Percentiles rank a stretch among this genome's conserved stretches.
Conservation (phyloP, 768 basidiomycete species). For the Albatrellus ellisii region DNA sequence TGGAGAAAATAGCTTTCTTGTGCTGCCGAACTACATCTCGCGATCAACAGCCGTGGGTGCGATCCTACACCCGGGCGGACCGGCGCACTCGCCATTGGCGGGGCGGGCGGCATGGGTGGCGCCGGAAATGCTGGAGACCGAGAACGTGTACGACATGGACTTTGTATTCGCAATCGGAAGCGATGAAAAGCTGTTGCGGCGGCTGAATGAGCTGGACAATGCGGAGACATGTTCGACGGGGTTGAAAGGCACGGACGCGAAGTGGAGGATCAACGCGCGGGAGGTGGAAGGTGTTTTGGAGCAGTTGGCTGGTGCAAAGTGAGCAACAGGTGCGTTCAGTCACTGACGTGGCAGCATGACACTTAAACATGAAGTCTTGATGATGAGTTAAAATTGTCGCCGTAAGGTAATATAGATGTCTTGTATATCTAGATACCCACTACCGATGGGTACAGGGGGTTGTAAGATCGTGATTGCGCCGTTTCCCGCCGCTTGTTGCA, state of each 20-base stretch:
- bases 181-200: constrained; percentile 67
- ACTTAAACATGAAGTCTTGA: too few relatives aligned
- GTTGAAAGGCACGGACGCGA: constrained; percentile 65
- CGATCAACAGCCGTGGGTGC: constrained; percentile 74
- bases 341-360: too few relatives aligned
- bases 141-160: constrained; percentile 28
- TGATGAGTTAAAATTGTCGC: too few relatives aligned
- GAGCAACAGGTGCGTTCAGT: too few relatives aligned
- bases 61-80: constrained; percentile 56
- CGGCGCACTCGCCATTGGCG: constrained; percentile 25
- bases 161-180: constrained; percentile 55
- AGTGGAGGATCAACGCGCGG: constrained; percentile 40
- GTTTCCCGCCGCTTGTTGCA: too few relatives aligned
- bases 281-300: constrained; percentile 24
- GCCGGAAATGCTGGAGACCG: constrained; percentile 22
- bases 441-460: too few relatives aligned
- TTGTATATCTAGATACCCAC: too few relatives aligned
- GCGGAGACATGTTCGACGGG: constrained; percentile 61
- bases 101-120: constrained; percentile 29
- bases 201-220: constrained; percentile 62
- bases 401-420: too few relatives aligned
- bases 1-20: constrained; percentile 65
- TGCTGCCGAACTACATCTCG: constrained; percentile 73
- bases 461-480: too few relatives aligned
- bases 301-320: constrained; percentile 18